Base-by-base conservation (phyloP, 1,284 basidiomycete species). In the Sparassis latifolia region DNA sequence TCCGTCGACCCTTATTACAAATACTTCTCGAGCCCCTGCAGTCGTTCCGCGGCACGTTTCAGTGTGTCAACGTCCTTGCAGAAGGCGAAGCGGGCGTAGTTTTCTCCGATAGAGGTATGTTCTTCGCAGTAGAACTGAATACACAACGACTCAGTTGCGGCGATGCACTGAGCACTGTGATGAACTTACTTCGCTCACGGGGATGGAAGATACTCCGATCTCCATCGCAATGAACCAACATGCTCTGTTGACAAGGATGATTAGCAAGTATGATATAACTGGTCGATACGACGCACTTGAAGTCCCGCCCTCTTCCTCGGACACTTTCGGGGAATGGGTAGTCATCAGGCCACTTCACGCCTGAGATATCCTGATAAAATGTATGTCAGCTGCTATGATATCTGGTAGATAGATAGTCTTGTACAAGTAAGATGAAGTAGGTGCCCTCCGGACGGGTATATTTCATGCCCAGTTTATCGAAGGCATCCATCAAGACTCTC, bases 181-280 rank as follows among this genome's bases (percentile, higher is more conserved):
- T 49, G 9, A 35, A 66, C 78, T 62, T 60, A 92, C 90, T 79
- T 94, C 93, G 74, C 92, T 95, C 51, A 93, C 90, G 4, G 93
- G 93, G 55, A 97, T 97, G 10, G 86, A 84, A 39, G 93, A 95
- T 27, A 97, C 93, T 27, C 89, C 90, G 41, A 95, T 69, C 64
- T 92, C 86, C 67, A 86, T 74, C 0, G 91, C 92, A 57, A 95
- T 86, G 72, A 93, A 94, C 92, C 92, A 96, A 63, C 86, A 87
- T 32, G 87, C 86, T 62, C 89, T 92, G 33, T 29, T 5, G 10
- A 9, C 9, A 35, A 48, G 10, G 47, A 66, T 48, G 42, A 42
- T 33, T 30, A 33, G 10, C 47, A 40, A 29, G 35, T 12, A 6
- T 6, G 35, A 6, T 37, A 37, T 37, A 37, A 12, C 6, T 37